Evolutionary conservation across 1,284 basidiomycete species (phyloP).

Genomic region (Pseudozyma tsukubaensis): DNA sequence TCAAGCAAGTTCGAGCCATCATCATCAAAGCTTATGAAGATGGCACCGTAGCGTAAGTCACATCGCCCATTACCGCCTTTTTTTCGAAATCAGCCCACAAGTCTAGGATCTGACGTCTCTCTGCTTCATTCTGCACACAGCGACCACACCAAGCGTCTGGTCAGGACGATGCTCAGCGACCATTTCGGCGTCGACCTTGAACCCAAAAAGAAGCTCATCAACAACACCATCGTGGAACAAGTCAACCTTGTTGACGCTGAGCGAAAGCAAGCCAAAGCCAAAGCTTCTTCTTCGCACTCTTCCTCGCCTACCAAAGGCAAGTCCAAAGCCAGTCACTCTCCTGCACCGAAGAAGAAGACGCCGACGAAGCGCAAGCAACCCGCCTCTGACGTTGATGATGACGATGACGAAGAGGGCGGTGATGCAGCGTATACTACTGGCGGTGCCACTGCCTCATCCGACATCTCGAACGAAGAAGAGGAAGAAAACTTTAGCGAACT

Average conservation of each 20-base stretch:
- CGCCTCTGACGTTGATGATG: constrained; percentile 4
- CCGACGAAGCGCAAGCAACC: constrained; percentile 15
- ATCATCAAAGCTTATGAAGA: constrained; percentile 18
- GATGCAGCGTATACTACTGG: not conserved
- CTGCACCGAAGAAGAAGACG: constrained; percentile 12
- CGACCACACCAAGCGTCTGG: constrained; percentile 20
- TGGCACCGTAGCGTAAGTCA: constrained; percentile 21
- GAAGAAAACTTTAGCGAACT: constrained; percentile 33
- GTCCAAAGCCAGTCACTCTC: not conserved
- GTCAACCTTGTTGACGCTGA: constrained; percentile 8
- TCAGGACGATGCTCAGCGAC: constrained; percentile 24
- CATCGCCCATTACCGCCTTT: not conserved
- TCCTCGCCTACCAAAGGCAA: constrained; percentile 13
- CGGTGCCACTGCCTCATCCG: not conserved
- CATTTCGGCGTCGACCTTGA: constrained; percentile 39
- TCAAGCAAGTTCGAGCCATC: constrained; percentile 22
- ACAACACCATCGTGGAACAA: constrained; percentile 10
- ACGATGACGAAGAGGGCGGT: not conserved
- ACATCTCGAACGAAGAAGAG: constrained; percentile 1
- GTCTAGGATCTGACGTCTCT: not conserved
- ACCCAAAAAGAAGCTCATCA: constrained; percentile 28
- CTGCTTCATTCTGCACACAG: constrained; percentile 4
- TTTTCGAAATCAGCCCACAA: not conserved
- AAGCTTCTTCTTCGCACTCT: constrained; percentile 10
- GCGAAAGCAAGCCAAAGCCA: not conserved